phyloP scores from a whole-genome alignment of 345 rosid species.

The Populus ilicifolia region DNA sequence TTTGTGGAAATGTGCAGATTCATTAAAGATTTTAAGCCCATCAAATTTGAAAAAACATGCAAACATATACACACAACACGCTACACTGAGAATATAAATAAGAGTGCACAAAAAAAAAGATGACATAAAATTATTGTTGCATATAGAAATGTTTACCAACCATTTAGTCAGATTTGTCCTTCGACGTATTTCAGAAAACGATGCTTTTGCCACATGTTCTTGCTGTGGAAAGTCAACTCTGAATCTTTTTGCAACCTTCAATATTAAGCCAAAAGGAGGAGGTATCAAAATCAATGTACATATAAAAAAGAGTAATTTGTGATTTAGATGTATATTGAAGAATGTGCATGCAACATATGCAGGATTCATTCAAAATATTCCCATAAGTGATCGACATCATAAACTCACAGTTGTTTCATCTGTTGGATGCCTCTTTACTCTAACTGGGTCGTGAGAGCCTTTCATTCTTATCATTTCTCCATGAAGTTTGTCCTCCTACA shows the following conservation, averaged over 20 bases:
- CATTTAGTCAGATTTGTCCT: slow-evolving; percentile 38
- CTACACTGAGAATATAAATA: neutral
- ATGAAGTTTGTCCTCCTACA: slow-evolving; percentile 44
- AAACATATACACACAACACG: neutral
- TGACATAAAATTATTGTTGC: neutral
- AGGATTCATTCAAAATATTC: neutral
- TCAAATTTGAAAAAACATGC: neutral
- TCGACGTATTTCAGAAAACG: slow-evolving; percentile 30
- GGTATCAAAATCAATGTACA: slow-evolving; percentile 8
- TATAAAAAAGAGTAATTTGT: neutral
- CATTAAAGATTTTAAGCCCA: neutral
- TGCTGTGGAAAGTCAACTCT: slow-evolving; percentile 35
- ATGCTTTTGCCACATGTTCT: slow-evolving; percentile 38
- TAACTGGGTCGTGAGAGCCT: slow-evolving; percentile 28
- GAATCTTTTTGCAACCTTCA: slow-evolving; percentile 48
- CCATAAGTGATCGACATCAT: slow-evolving; percentile 2
- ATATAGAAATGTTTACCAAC: slow-evolving; percentile 36
- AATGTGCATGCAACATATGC: neutral
- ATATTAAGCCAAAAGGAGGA: slow-evolving; percentile 6
- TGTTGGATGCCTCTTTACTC: slow-evolving; percentile 25
- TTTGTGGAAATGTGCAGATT: neutral
- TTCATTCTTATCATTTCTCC: slow-evolving; percentile 36
- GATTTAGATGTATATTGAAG: neutral
- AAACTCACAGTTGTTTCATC: slow-evolving; percentile 48
- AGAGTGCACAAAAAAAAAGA: neutral